A percentile compares a stretch with the other conserved stretches of the same genome.
Conservation (phyloP, 106 monocot genomes). For the Dendrobium catenatum region DNA sequence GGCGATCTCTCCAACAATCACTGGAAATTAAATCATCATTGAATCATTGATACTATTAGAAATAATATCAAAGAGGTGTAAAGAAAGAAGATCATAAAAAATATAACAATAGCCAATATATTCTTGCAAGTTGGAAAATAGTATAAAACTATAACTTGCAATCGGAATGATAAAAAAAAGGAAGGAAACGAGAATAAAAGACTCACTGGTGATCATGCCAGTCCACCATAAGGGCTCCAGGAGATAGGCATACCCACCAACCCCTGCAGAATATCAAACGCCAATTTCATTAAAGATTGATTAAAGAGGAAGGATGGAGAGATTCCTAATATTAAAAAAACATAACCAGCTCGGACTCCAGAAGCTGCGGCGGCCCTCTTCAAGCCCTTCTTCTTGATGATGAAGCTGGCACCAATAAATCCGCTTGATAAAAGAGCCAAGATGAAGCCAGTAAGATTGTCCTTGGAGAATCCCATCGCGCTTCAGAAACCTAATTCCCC, state of each 20-base stretch:
- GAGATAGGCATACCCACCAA: slow-evolving; percentile 57
- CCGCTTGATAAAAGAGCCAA: slow-evolving; percentile 62
- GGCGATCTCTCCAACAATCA: slow-evolving; percentile 79
- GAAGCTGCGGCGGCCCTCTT: slow-evolving; percentile 44
- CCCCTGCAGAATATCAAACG: slow-evolving; percentile 25
- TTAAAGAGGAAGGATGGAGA: background rate
- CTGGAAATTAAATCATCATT: slow-evolving; percentile 17
- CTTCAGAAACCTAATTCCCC: background rate
- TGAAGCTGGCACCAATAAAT: slow-evolving; percentile 88
- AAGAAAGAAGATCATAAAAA: no score
- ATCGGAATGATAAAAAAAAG: background rate
- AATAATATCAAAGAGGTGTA: background rate
- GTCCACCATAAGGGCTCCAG: slow-evolving; percentile 75
- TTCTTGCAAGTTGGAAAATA: background rate
- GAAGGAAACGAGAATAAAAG: background rate
- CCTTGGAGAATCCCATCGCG: slow-evolving; percentile 36
- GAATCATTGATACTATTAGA: background rate
- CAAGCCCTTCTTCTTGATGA: slow-evolving; percentile 68
- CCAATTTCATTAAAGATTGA: background rate
- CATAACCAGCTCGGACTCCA: slow-evolving; percentile 46
- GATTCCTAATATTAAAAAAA: background rate
- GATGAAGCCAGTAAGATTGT: slow-evolving; percentile 64
- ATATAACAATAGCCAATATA: background rate
- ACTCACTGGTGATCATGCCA: slow-evolving; percentile 72
- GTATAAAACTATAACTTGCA: no score